Evolutionary conservation across 129 eudicot genomes (phyloP).

Genomic region (Flaveria trinervia): DNA sequence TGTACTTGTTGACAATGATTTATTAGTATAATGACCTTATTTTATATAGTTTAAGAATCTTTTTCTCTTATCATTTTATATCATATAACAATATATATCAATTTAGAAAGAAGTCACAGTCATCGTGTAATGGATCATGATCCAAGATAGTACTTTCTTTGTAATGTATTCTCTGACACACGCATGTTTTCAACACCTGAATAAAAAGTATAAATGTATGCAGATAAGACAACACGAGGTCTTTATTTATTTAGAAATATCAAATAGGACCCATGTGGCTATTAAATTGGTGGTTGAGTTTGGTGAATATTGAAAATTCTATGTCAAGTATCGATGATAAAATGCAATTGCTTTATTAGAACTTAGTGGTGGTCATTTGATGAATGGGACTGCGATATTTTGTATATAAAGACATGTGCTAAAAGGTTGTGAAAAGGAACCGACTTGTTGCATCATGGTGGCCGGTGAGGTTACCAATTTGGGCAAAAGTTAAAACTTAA

Average conservation of each 20-base stretch:
- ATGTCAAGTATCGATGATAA: not conserved
- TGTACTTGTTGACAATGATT: not conserved
- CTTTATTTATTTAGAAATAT: not conserved
- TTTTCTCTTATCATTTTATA: not conserved
- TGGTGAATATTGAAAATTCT: not conserved
- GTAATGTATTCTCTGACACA: not conserved
- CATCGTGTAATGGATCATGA: not conserved
- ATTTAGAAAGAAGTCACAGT: not conserved
- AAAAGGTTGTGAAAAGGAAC: not conserved
- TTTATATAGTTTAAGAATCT: no score
- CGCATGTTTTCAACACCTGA: not conserved
- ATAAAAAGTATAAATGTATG: not conserved
- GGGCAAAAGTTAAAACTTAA: not conserved
- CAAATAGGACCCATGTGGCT: not conserved
- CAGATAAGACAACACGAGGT: not conserved
- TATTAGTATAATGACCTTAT: not conserved
- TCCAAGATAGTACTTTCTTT: not conserved
- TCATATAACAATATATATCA: not conserved
- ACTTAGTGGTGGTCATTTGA: conserved; percentile 2
- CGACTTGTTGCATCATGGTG: not conserved
- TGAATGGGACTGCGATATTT: not conserved
- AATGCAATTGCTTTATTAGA: not conserved
- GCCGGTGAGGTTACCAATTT: not conserved
- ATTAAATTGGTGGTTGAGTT: conserved; percentile 7
- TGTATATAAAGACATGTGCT: not conserved